Base-by-base conservation (phyloP, 1,284 basidiomycete species). In the Heterobasidion annosum region DNA sequence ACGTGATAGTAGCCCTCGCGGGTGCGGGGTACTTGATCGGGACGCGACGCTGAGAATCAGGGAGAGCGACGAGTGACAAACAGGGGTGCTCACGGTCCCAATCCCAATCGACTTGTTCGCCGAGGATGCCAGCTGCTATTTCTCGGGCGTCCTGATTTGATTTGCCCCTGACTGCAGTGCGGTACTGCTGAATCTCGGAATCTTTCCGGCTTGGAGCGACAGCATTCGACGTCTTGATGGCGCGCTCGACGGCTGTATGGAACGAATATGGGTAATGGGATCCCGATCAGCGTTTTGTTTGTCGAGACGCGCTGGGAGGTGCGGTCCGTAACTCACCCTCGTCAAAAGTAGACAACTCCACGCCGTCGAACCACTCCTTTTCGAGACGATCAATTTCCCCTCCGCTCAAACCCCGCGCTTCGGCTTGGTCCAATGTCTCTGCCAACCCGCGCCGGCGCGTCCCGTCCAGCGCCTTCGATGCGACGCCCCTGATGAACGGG, bases 1-100 rank as follows among this genome's bases (percentile, higher is more conserved):
- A 86, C 92, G 69, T 92, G 91, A 67, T 94, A 93, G 70, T 94
- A 96, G 13, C 93, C 93, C 70, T 97, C 93, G 47, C 87, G 81
- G 2, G 93, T 97, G 43, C 93, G 82, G 7, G 93, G 91, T 52
- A 86, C 90, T 86, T 35, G 19, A 33, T n/a, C 18, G 53, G 35
- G 13, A 42, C 1, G 53, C 40, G 55, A 51, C 15, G 46, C 51
- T 49, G 35, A 52, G n/a, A 18, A 34, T 18, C 32, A 33, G 18
- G 48, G 34, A 34, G 19, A 37, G n/a, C 34, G 32, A 33, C 6
- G 6, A 12, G n/a, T 35, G 18, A 50, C 15, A 9, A 25, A 18
- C 16, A 48, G 32, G 48, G n/a, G 34, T 7, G 71, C 82, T 63
- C 62, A 89, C 88, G 69, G 67, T 96, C 92, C 80, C 91, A 93